phyloP scores from a whole-genome alignment of 441 rosid genomes.

The Brassica balearica region DNA sequence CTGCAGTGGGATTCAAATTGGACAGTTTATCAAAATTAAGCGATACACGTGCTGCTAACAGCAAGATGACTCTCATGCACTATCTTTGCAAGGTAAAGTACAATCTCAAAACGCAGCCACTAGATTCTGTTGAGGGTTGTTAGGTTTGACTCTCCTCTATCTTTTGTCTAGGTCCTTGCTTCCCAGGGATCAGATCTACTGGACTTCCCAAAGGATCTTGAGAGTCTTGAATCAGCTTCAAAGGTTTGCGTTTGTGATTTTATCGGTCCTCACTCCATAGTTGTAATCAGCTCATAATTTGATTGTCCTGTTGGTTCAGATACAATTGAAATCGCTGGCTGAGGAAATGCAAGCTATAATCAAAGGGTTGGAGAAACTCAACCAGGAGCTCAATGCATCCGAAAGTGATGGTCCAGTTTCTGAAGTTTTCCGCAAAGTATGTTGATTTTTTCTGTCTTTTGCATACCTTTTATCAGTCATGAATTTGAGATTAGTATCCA shows the following conservation, averaged over 20 bases:
- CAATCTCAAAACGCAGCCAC: neutral
- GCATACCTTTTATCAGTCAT: neutral
- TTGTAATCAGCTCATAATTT: slow-evolving; percentile 15
- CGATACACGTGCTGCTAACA: slow-evolving; percentile 85
- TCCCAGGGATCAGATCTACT: slow-evolving; percentile 68
- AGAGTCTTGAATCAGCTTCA: slow-evolving; percentile 80
- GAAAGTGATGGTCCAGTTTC: slow-evolving; percentile 95
- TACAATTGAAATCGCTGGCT: slow-evolving; percentile 90
- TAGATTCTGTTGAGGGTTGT: neutral
- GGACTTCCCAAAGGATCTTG: slow-evolving; percentile 82
- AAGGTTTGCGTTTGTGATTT: slow-evolving; percentile 60
- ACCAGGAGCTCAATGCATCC: slow-evolving; percentile 81
- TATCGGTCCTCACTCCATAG: neutral
- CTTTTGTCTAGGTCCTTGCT: slow-evolving; percentile 68
- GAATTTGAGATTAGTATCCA: slow-evolving; percentile 17
- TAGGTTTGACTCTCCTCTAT: slow-evolving; percentile 30
- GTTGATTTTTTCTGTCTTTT: neutral
- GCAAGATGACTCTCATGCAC: slow-evolving; percentile 60
- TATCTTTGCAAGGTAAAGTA: slow-evolving; percentile 86
- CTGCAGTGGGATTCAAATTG: slow-evolving; percentile 97
- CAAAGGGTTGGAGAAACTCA: slow-evolving; percentile 87
- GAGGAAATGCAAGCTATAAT: slow-evolving; percentile 97
- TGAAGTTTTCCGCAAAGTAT: slow-evolving; percentile 80
- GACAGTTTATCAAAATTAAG: slow-evolving; percentile 87
- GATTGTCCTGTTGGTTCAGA: slow-evolving; percentile 49